Evolutionary conservation across 805 yeast genomes (phyloP), one percentile per base, ranked within the genome.

Genomic region (Nakazawaea sp.): DNA sequence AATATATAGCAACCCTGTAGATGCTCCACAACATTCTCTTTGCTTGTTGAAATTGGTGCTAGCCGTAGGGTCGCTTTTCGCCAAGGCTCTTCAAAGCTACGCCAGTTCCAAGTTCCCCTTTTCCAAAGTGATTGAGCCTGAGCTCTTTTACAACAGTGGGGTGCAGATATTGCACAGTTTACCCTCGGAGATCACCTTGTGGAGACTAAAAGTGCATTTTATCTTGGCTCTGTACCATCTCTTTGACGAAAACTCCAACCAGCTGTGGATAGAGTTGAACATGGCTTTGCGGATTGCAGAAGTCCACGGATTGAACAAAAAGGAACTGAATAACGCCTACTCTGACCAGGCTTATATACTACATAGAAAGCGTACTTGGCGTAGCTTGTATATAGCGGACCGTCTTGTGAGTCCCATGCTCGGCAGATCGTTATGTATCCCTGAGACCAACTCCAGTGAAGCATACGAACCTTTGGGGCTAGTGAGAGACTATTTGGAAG

Each of bases 181-280:
- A 1, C 53, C 55, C n/a, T 63, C 64, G 32, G 70, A 64, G 43
- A 64, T 59, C 19, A 59, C 50, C 30, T 36, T 66, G 11, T 67
- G 72, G 71, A 44, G 63, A 10, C 64, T 65, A 3, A 68, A 31
- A 13, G 25, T 26, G 17, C 28, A 32, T 7, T 27, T 19, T 15
- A 65, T 39, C 62, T 63, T 4, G 53, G 66, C 40, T 43, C 64
- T 21, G 44, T 70, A 17, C 51, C 61, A 68, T 40, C 68, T 64
- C 34, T 49, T 55, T 21, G 55, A 55, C n/a, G 61, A 68, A 8
- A 60, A 59, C 33, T 56, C 66, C 39, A 57, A 57, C 32, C 52
- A 65, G 0, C 64, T 72, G 4, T 69, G 73, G 73, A 51, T 66
- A 11, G 58, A 58, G 43, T 44, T 68, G 18, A 70, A 71, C 7